Conservation (phyloP, 106 monocot species). For the Allium cepa region DNA sequence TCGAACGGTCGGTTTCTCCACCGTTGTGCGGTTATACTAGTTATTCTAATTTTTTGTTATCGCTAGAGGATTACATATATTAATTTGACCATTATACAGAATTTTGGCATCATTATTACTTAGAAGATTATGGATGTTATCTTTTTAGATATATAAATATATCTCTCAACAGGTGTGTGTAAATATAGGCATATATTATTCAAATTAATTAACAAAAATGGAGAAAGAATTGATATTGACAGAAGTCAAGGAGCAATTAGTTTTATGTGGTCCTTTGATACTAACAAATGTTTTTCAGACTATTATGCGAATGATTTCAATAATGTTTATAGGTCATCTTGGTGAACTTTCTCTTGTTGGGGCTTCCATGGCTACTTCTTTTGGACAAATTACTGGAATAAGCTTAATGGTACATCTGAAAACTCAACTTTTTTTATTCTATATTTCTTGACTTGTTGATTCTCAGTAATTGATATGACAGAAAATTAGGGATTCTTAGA, state of each 20-base stretch:
- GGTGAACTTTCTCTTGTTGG: conserved; percentile 11
- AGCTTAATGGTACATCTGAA: conserved; percentile 10
- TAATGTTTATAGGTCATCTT: conserved; percentile 19
- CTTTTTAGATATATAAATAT: no score
- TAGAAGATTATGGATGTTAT: no score
- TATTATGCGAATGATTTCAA: conserved; percentile 5
- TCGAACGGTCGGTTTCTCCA: no score
- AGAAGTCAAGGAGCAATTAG: conserved; percentile 7
- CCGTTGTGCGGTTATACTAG: no score
- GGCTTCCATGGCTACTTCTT: conserved; percentile 16
- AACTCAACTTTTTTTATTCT: not conserved
- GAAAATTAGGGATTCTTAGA: not conserved
- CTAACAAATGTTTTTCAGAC: conserved; percentile 1
- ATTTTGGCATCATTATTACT: no score
- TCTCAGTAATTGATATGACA: not conserved
- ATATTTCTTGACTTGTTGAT: not conserved
- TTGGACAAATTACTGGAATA: conserved; percentile 12
- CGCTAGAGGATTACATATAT: no score
- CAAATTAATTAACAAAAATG: not conserved
- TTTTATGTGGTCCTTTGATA: conserved; percentile 7
- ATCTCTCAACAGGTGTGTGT: no score
- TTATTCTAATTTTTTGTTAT: no score
- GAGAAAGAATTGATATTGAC: not conserved
- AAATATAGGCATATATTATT: not conserved
- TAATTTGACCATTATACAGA: no score